Evolutionary conservation across 2,329 filamentous ascomycete species (phyloP).

Genomic region (Epichloe uncinata): DNA sequence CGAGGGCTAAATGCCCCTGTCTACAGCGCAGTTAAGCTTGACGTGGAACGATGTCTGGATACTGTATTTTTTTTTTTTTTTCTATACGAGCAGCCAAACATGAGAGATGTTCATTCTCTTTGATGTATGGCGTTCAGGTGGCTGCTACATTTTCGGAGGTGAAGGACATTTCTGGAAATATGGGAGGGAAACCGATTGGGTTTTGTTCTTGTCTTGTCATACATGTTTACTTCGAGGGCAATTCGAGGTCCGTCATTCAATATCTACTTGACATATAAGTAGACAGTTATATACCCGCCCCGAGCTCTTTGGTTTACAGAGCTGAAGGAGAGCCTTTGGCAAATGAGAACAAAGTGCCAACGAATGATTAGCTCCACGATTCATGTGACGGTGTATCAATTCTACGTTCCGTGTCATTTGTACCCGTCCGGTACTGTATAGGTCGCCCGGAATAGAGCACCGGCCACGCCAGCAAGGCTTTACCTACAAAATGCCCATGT

Average conservation of each 20-base stretch:
- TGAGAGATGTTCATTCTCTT: background rate
- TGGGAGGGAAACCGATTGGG: background rate
- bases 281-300: constrained; percentile 1
- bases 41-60: background rate
- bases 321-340: background rate
- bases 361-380: too few relatives aligned
- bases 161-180: background rate
- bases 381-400: too few relatives aligned
- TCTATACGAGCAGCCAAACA: background rate
- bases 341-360: too few relatives aligned
- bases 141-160: background rate
- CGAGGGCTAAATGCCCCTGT: constrained; percentile 20
- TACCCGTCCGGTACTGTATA: background rate
- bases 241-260: background rate
- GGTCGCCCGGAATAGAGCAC: background rate
- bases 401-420: background rate
- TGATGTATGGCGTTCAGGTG: background rate
- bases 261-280: background rate
- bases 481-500: background rate
- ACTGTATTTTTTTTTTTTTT: background rate
- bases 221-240: background rate
- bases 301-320: background rate
- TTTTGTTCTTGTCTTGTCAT: background rate
- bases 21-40: background rate
- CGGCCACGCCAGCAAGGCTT: background rate